phyloP scores from a whole-genome alignment of 768 basidiomycete genomes.

The Suillus luteus region DNA sequence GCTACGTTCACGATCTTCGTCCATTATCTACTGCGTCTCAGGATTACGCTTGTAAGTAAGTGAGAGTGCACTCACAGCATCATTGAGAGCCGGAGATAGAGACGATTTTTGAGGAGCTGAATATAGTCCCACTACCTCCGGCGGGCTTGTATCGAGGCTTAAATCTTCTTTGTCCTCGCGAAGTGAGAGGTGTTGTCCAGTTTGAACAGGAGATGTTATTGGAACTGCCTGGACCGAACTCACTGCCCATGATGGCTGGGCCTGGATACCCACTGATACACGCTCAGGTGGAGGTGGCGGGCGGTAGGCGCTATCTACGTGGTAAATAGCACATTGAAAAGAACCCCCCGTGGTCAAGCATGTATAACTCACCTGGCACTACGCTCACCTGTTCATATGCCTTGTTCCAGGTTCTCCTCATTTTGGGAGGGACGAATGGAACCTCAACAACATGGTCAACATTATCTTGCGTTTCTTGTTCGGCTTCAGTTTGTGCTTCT shows the following conservation, averaged over 20 bases:
- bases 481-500: slow-evolving; percentile 40
- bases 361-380: slow-evolving; percentile 38
- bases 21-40: slow-evolving; percentile 35
- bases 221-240: slow-evolving; percentile 41
- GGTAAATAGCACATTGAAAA: slow-evolving; percentile 8
- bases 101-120: slow-evolving; percentile 18
- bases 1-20: slow-evolving; percentile 43
- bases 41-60: slow-evolving; percentile 14
- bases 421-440: slow-evolving; percentile 59
- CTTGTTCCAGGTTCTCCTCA: slow-evolving; percentile 62
- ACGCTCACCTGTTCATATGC: slow-evolving; percentile 47
- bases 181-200: slow-evolving; percentile 2
- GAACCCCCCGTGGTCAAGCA: slow-evolving; percentile 2
- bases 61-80: slow-evolving; percentile 23
- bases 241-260: slow-evolving; percentile 37
- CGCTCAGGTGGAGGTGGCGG: slow-evolving; percentile 27
- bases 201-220: slow-evolving; percentile 19
- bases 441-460: slow-evolving; percentile 42
- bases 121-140: slow-evolving; percentile 9
- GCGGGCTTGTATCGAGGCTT: slow-evolving; percentile 16
- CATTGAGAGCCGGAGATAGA: slow-evolving; percentile 19
- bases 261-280: slow-evolving; percentile 50
- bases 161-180: slow-evolving; percentile 14
- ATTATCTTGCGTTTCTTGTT: slow-evolving; percentile 42
- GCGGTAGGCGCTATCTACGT: slow-evolving; percentile 27